Percentiles rank a stretch among this genome's conserved stretches.
phyloP scores from a whole-genome alignment of 306 rosid species.

The Spatholobus suberectus region DNA sequence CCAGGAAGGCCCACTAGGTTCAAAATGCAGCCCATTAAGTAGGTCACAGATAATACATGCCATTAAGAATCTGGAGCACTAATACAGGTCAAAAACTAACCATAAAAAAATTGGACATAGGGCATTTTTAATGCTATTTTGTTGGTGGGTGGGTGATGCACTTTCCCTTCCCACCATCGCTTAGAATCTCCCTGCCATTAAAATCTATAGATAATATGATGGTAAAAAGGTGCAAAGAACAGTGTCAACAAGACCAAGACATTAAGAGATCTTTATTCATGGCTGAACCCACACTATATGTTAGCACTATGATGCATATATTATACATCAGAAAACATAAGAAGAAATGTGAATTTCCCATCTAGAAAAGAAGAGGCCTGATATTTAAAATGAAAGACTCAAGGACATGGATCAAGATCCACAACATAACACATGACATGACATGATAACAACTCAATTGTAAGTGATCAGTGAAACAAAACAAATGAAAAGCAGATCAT shows the following conservation, averaged over 20 bases:
- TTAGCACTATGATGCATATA: background rate
- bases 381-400: slow-evolving; percentile 2
- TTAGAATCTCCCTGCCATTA: background rate
- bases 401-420: slow-evolving; percentile 44
- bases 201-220: background rate
- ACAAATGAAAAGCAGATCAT: background rate
- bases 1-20: slow-evolving; percentile 32
- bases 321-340: background rate
- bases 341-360: background rate
- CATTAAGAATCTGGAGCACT: background rate
- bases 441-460: background rate
- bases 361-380: background rate
- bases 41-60: background rate
- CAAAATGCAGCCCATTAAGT: background rate
- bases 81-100: background rate
- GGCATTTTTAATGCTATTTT: slow-evolving; percentile 1
- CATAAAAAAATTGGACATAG: background rate
- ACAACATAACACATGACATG: background rate
- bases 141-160: background rate
- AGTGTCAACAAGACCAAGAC: background rate
- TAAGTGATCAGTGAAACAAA: background rate
- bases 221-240: background rate
- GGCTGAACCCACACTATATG: background rate
- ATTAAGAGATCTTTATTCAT: slow-evolving; percentile 22
- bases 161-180: background rate